Evolutionary conservation across 1,284 basidiomycete genomes (phyloP), one percentile per base, ranked within the genome.

Genomic region (Coniferiporia sulphurascens): DNA sequence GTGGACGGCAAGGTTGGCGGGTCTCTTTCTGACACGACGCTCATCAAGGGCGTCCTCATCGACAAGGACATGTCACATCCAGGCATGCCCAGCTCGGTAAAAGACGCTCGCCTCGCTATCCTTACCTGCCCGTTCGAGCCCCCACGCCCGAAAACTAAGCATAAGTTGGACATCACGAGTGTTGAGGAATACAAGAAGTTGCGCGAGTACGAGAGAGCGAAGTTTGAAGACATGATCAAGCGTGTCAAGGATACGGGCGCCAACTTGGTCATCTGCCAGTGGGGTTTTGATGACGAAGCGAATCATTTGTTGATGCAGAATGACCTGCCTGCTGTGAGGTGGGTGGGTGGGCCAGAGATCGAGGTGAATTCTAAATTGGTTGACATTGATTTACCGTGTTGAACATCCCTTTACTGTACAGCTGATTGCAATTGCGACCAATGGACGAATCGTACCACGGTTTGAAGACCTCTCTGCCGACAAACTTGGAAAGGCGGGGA

Each of bases 1-100:
- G 96, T 99, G 35, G 93, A 98, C 69, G 96, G 96, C 70, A 99
- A 99, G 78, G 95, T 98, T 64, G 97, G 96, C 56, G 96, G 97
- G 48, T 93, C 93, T 8, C 84, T 99, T 50, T 93, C 93, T 36
- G 97, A 99, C 75, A 98, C 93, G 7, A 83, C 84, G 35, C 84
- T 97, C 65, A 95, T 97, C 73, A 89, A 91, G 68, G 95, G 96
- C 68, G 96, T 99, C 46, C 90, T 99, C 65, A 85, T 99, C 72
- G 95, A 99, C 86, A 98, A 99, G 77, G 95, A 99, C 78, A 95
- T 99, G 88, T 98, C 95, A 21, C 96, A 99, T 71, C 92, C 96
- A 8, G 95, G 98, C 76, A 99, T 99, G 96, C 96, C 96, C 9
- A 85, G 84, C 61, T 81, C 78, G 49, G 87, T 99, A 65, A 82